Evolutionary conservation across 805 yeast genomes (phyloP), one percentile per base, ranked within the genome.

Genomic region (Candida multigemmis): DNA sequence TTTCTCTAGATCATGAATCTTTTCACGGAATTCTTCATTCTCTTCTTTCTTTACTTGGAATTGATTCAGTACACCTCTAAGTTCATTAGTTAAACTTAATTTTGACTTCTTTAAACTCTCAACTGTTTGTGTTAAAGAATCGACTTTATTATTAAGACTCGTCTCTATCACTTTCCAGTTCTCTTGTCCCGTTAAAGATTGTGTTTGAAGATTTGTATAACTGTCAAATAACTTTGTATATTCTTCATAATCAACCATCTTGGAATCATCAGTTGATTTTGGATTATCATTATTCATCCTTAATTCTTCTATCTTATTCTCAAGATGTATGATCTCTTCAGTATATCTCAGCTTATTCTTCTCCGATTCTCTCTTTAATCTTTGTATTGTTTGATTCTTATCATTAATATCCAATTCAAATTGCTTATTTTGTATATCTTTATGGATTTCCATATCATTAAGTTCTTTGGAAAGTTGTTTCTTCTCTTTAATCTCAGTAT

Each of bases 101-200:
- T 53, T 52, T 2, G 42, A 32, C 26, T 52, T 52, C 25, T 54
- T 57, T 24, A 50, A 19, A 4, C 37, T 23, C 5, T 59, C 64
- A 9, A 56, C 30, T 5, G 50, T 31, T n/a, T 35, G 23, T 3
- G 47, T 30, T 15, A 62, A 37, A 5, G 48, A 51, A 19, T 60
- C 67, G 6, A 69, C 45, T 27, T 73, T 74, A 25, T 42, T 46
- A 32, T 70, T 68, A 33, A 85, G 60, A 3, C 74, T 62, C 21
- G 79, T 68, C 49, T 91, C 96, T 22, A 85, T 75, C 12, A 74
- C 58, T 31, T 79, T 77, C 94, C 95, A 84, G 47, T 79, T 83
- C 36, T 77, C 84, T 31, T 78, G 78, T 0, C 89, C 80, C 10
- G 76, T 67, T 6, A 81, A 68, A 37, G 82, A 78, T 47, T 86